Evolutionary conservation across 768 basidiomycete species (phyloP).

Genomic region (Suillus tomentosus): DNA sequence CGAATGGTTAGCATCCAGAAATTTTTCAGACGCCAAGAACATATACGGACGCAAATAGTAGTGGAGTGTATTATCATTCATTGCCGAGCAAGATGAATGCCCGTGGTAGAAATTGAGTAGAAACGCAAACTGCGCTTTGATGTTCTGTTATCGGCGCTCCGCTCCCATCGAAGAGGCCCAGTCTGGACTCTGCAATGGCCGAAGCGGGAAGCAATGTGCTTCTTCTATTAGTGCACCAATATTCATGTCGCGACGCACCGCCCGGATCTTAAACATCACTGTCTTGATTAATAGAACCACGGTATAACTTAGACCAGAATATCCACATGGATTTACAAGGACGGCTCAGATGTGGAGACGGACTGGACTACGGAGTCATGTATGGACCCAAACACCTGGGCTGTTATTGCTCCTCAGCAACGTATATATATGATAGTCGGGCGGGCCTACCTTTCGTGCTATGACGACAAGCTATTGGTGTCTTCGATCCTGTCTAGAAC

Average conservation of each 20-base stretch:
- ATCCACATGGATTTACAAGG: slow-evolving; percentile 49
- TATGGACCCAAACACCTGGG: slow-evolving; percentile 73
- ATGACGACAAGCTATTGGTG: slow-evolving; percentile 69
- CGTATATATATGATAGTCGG: slow-evolving; percentile 34
- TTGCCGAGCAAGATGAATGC: background rate
- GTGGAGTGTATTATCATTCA: background rate
- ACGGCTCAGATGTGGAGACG: slow-evolving; percentile 55
- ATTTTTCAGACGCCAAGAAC: background rate
- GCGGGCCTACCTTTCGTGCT: slow-evolving; percentile 57
- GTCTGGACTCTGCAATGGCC: slow-evolving; percentile 58
- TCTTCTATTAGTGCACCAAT: slow-evolving; percentile 66
- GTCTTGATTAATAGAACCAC: slow-evolving; percentile 78
- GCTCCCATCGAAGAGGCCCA: slow-evolving; percentile 76
- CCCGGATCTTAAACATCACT: slow-evolving; percentile 58
- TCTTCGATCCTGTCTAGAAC: slow-evolving; percentile 50
- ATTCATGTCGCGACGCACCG: slow-evolving; percentile 63
- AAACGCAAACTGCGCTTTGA: background rate
- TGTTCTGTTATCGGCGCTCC: slow-evolving; percentile 59
- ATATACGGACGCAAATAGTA: background rate
- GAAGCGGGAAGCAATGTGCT: slow-evolving; percentile 72
- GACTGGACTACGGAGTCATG: slow-evolving; percentile 70
- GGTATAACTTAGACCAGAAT: slow-evolving; percentile 71
- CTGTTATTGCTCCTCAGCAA: slow-evolving; percentile 78
- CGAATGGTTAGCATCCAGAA: background rate
- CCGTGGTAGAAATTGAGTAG: background rate